Evolutionary conservation across 306 rosid species (phyloP), one percentile per base, ranked within the genome.

Genomic region (Crotalaria pallida): DNA sequence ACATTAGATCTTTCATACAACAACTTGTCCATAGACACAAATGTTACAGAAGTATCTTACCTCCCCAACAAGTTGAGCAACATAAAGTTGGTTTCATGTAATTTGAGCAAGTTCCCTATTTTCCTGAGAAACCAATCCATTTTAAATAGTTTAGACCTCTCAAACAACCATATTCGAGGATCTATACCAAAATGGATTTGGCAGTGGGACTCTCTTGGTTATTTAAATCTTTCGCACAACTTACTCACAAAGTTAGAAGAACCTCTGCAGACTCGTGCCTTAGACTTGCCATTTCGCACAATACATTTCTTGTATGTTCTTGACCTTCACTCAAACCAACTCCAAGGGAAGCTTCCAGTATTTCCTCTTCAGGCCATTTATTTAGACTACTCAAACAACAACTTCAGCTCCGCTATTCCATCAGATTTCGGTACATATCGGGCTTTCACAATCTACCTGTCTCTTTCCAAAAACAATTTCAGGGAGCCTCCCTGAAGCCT

Each of bases 211-310:
- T 47, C 0, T 41, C 84, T 88, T 9, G 0, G 0, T 1, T 16
- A 38, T 2, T 31, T 88, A 34, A 90, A 88, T 60, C 84, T 90
- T 34, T 87, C 96, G 26, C 21, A 45, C 63, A 90, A 90, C 65
- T 31, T 17, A 0, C 33, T 90, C 7, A 7, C 0, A 2, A 17
- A 16, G 13, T 7, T 77, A 13, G 67, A 61, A 31, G 77, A 69
- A 38, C 58, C 71, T 17, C n/a, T 26, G 0, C 18, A 10, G 0
- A 55, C 75, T 61, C 8, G 21, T 56, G 7, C 31, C 31, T 0
- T 27, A 27, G 31, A 27, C 31, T 27, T 27, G 31, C 31, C 3
- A 27, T 27, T 27, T 27, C 31, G 19, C 16, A 6, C 41, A 21
- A 1, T 0, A n/a, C n/a, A n/a, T n/a, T n/a, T n/a, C 1, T 10